Evolutionary conservation across 306 rosid genomes (phyloP).

Genomic region (Prunus mira): DNA sequence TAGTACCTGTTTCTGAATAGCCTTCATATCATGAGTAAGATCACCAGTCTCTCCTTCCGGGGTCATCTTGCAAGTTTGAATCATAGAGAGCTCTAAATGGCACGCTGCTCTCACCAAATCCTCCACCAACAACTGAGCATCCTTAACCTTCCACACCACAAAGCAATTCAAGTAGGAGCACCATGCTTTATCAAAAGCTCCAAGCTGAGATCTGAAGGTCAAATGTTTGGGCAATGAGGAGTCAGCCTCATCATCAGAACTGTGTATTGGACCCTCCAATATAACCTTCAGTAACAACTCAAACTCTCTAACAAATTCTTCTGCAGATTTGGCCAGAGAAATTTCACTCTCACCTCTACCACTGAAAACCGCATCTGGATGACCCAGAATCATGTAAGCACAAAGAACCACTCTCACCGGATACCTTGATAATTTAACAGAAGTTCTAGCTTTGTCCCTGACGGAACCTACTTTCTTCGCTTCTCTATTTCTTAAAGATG

Average conservation of each 20-base stretch:
- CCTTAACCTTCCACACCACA: constrained; percentile 88
- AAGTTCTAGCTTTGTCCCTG: constrained; percentile 36
- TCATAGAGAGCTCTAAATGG: constrained; percentile 93
- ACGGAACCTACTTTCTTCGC: constrained; percentile 40
- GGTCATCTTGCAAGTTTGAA: constrained; percentile 87
- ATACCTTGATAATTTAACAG: constrained; percentile 64
- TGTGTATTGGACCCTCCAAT: constrained; percentile 61
- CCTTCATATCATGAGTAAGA: constrained; percentile 89
- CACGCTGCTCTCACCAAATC: constrained; percentile 98
- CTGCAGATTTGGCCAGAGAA: constrained; percentile 72
- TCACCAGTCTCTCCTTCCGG: constrained; percentile 49
- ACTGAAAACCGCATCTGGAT: constrained; percentile 83
- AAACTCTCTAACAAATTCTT: constrained; percentile 63
- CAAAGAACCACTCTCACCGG: constrained; percentile 82
- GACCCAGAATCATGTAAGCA: constrained; percentile 84
- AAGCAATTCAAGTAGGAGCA: constrained; percentile 86
- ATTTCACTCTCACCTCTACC: constrained; percentile 74
- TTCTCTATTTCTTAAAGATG: constrained; percentile 45
- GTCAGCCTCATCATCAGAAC: constrained; percentile 56
- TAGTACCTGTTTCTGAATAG: constrained; percentile 83
- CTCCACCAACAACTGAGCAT: constrained; percentile 78
- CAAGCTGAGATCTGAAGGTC: constrained; percentile 84
- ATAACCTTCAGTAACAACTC: constrained; percentile 68
- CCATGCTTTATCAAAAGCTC: constrained; percentile 90
- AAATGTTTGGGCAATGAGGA: constrained; percentile 42